These are phyloP conservation scores for Coriolopsis trogii DNA, from an alignment of 1,284 basidiomycete genomes.

Conservation along the genomic window DNA sequence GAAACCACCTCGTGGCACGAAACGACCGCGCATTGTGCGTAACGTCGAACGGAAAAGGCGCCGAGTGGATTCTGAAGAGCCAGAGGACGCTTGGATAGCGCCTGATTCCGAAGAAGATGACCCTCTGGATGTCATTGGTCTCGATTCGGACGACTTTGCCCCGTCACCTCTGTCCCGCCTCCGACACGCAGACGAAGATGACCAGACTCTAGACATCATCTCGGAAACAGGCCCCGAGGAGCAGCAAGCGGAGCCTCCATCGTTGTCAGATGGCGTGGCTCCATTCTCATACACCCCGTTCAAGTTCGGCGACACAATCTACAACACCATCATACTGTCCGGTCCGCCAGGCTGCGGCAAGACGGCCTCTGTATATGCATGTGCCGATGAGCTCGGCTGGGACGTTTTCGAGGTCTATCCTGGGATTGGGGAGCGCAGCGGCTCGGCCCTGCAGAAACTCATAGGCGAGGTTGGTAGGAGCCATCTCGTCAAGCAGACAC, in stretches of 20 bases:
- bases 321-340: slow-evolving; percentile 83
- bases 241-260: background rate
- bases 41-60: slow-evolving; percentile 51
- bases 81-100: slow-evolving; percentile 53
- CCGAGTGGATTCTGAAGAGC: slow-evolving; percentile 55
- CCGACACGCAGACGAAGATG: slow-evolving; percentile 11
- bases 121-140: slow-evolving; percentile 26
- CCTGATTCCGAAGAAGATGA: slow-evolving; percentile 40
- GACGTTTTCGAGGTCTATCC: slow-evolving; percentile 97
- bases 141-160: slow-evolving; percentile 35
- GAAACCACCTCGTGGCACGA: slow-evolving; percentile 37
- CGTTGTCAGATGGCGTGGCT: background rate
- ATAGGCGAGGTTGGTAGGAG: slow-evolving; percentile 95
- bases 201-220: background rate
- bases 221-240: slow-evolving; percentile 2
- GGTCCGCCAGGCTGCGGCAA: slow-evolving; percentile 92
- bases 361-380: slow-evolving; percentile 91
- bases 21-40: slow-evolving; percentile 55
- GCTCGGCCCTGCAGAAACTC: slow-evolving; percentile 76
- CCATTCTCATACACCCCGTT: slow-evolving; percentile 19
- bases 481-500: slow-evolving; percentile 66
- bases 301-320: slow-evolving; percentile 54
- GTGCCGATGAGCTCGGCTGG: slow-evolving; percentile 92
- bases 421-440: slow-evolving; percentile 88
- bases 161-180: slow-evolving; percentile 17